phyloP scores from a whole-genome alignment of 1,139 yeast genomes.

The Yamadazyma spencermartinsiae region DNA sequence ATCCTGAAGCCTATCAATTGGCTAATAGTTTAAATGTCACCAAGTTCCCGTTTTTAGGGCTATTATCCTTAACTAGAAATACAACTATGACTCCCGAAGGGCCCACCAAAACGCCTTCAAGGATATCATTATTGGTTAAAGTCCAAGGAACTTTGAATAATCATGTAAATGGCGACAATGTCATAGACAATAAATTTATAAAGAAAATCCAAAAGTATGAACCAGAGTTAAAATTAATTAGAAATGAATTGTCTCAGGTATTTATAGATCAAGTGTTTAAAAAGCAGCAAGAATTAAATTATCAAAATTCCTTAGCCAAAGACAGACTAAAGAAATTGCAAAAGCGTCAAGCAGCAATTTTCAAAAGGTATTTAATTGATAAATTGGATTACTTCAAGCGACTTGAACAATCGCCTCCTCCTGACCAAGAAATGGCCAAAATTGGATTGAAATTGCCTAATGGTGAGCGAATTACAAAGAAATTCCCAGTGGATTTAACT shows the following conservation, averaged over 20 bases:
- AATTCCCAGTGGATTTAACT: slow-evolving; percentile 45
- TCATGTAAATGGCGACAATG: slow-evolving; percentile 16
- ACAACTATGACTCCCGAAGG: slow-evolving; percentile 64
- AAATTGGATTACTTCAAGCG: slow-evolving; percentile 45
- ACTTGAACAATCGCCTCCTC: slow-evolving; percentile 18
- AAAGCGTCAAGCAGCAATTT: slow-evolving; percentile 24
- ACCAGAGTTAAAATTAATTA: slow-evolving; percentile 57
- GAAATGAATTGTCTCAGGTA: slow-evolving; percentile 61
- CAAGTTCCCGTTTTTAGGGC: slow-evolving; percentile 77
- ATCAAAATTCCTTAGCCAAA: slow-evolving; percentile 62
- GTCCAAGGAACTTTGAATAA: slow-evolving; percentile 61
- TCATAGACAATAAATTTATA: slow-evolving; percentile 41
- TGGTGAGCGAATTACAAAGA: slow-evolving; percentile 50
- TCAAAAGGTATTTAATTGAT: slow-evolving; percentile 42
- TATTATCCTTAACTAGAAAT: slow-evolving; percentile 56
- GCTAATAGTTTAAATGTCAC: slow-evolving; percentile 75
- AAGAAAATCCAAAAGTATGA: slow-evolving; percentile 55
- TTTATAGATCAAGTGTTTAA: slow-evolving; percentile 61
- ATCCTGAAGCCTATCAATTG: slow-evolving; percentile 82
- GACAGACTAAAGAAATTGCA: slow-evolving; percentile 45
- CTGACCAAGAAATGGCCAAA: slow-evolving; percentile 37
- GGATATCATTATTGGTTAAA: slow-evolving; percentile 62
- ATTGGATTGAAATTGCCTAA: slow-evolving; percentile 59
- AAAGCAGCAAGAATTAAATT: slow-evolving; percentile 78
- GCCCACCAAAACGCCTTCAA: slow-evolving; percentile 50